These are phyloP conservation scores for Conidiobolus incongruus DNA, from an alignment of 371 early-diverging fungal genomes.

Conservation along the genomic window DNA sequence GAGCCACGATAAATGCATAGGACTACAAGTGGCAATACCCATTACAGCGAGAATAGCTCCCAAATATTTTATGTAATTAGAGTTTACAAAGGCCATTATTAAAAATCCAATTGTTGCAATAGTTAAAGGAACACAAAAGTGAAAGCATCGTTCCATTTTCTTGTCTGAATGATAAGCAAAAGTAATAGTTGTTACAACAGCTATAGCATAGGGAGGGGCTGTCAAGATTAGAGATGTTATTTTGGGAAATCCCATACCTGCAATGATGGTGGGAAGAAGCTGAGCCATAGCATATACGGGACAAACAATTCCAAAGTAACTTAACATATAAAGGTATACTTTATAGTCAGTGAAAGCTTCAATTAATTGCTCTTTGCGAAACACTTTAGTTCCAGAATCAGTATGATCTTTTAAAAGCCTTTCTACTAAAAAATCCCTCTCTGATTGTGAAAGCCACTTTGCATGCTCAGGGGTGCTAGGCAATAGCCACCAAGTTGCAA, in stretches of 20 bases:
- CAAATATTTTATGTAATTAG: conserved; percentile 17
- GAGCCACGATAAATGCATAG: conserved; percentile 34
- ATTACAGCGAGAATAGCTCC: conserved; percentile 22
- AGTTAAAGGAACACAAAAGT: conserved; percentile 19
- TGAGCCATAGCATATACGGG: conserved; percentile 19
- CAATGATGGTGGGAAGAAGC: conserved; percentile 25
- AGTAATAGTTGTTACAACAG: conserved; percentile 2
- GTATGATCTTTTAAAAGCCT: conserved; percentile 19
- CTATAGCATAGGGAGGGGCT: conserved; percentile 15
- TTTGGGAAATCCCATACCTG: too few species aligned
- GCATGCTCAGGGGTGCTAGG: conserved; percentile 30
- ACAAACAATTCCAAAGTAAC: conserved; percentile 14
- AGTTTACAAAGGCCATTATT: conserved; percentile 19
- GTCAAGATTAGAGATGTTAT: conserved; percentile 18
- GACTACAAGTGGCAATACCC: conserved; percentile 26
- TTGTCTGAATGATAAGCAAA: too few species aligned
- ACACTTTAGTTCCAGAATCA: conserved; percentile 9
- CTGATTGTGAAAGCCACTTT: conserved; percentile 20
- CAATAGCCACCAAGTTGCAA: conserved; percentile 12
- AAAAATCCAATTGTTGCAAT: conserved; percentile 38
- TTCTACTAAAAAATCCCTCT: conserved; percentile 19
- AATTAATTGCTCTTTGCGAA: too few species aligned
- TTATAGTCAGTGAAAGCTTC: conserved; percentile 18
- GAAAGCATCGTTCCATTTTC: conserved; percentile 9
- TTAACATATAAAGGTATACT: conserved; percentile 13